phyloP scores from a whole-genome alignment of 768 basidiomycete species.

The Lactifluus volemus region DNA sequence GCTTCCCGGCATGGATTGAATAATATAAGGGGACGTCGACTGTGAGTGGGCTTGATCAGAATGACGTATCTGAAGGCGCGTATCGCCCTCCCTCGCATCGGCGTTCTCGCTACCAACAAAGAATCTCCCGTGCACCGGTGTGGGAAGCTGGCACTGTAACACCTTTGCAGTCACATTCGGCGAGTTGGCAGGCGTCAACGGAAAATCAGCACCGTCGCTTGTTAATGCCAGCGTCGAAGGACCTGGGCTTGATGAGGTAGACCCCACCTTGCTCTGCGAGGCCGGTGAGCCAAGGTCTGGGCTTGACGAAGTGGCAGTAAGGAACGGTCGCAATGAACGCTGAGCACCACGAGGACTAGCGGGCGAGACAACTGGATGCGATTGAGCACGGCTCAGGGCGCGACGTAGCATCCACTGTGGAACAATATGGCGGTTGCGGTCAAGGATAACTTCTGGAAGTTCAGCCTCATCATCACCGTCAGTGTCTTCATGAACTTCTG shows the following conservation, averaged over 20 bases:
- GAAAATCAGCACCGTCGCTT: constrained; percentile 34
- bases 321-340: constrained; percentile 36
- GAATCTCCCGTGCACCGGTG: background rate
- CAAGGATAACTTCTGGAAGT: constrained; percentile 89
- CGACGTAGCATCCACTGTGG: constrained; percentile 80
- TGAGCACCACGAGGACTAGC: constrained; percentile 26
- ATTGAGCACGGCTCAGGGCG: constrained; percentile 37
- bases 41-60: constrained; percentile 18
- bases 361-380: constrained; percentile 31
- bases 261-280: constrained; percentile 10
- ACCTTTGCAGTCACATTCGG: constrained; percentile 24
- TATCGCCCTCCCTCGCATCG: constrained; percentile 26
- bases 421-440: constrained; percentile 92
- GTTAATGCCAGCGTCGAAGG: constrained; percentile 32
- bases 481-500: constrained; percentile 34
- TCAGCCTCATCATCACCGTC: constrained; percentile 50
- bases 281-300: constrained; percentile 47
- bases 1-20: constrained; percentile 19
- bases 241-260: constrained; percentile 28
- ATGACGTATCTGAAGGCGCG: constrained; percentile 29
- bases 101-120: constrained; percentile 7
- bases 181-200: constrained; percentile 41
- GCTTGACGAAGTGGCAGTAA: constrained; percentile 54
- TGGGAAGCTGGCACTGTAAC: constrained; percentile 6
- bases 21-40: background rate